A percentile compares a stretch with the other conserved stretches of the same genome.
phyloP scores from a whole-genome alignment of 805 yeast species.

The Zygotorulaspora florentina region DNA sequence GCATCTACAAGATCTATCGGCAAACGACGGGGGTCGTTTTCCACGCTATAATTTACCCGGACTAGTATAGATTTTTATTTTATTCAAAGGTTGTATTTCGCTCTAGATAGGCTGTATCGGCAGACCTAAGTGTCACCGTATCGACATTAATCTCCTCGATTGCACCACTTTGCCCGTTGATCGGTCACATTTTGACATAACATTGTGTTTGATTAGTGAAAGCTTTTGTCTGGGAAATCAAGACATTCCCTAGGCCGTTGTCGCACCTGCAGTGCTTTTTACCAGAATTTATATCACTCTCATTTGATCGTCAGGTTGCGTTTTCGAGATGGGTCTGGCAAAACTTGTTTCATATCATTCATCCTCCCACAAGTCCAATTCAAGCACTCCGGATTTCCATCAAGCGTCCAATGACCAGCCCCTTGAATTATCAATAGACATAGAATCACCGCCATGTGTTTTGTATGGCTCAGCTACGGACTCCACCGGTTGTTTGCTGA shows the following conservation, averaged over 20 bases:
- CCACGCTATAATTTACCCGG: no score
- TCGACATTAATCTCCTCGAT: no score
- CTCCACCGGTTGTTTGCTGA: slow-evolving; percentile 78
- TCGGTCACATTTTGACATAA: not conserved
- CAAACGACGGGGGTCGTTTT: no score
- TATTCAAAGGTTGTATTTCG: no score
- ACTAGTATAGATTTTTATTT: no score
- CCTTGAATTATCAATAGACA: slow-evolving; percentile 49
- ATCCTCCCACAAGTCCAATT: slow-evolving; percentile 6
- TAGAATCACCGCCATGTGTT: slow-evolving; percentile 90
- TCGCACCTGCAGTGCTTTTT: not conserved
- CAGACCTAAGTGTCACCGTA: no score
- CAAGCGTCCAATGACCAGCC: slow-evolving; percentile 31
- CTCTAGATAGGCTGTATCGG: no score
- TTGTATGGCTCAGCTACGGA: slow-evolving; percentile 76
- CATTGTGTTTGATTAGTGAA: not conserved
- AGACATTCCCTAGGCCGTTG: no score
- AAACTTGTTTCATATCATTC: slow-evolving; percentile 14
- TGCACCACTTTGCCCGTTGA: no score
- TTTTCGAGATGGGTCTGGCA: slow-evolving; percentile 14
- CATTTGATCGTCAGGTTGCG: not conserved
- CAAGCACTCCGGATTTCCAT: slow-evolving; percentile 4
- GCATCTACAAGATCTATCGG: no score
- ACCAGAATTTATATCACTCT: not conserved
- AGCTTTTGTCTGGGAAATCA: not conserved